Conservation (phyloP, 371 early-diverging fungal genomes). For the Mortierella sp. region DNA sequence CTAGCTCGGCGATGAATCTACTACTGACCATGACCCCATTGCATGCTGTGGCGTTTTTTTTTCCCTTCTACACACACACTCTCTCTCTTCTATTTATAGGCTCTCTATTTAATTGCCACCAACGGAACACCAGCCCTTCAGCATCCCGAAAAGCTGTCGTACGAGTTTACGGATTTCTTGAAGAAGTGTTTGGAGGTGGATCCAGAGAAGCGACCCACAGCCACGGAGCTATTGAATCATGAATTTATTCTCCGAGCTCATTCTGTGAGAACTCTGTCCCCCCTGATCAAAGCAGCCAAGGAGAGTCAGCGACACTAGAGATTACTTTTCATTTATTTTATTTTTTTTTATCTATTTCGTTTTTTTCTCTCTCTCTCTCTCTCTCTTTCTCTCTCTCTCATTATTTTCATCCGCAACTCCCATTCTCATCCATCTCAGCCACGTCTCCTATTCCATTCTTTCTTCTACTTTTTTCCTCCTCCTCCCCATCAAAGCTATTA, state of each 20-base stretch:
- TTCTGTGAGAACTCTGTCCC: conserved; percentile 81
- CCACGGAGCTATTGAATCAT: conserved; percentile 61
- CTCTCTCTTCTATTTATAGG: conserved; percentile 62
- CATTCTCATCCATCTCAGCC: no score
- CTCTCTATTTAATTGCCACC: conserved; percentile 89
- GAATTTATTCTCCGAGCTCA: conserved; percentile 88
- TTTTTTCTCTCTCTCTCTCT: no score
- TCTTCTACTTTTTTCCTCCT: no score
- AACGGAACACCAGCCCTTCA: conserved; percentile 88
- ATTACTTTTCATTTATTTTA: no score
- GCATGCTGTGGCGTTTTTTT: no score
- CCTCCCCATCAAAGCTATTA: no score
- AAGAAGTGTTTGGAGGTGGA: conserved; percentile 75
- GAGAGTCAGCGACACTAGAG: conserved; percentile 53
- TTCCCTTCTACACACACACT: conserved; percentile 60
- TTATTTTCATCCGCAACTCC: no score
- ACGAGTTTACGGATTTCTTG: conserved; percentile 78
- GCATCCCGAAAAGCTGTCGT: conserved; percentile 77
- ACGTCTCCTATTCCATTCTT: no score
- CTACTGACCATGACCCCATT: neutral
- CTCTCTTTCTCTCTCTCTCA: neutral
- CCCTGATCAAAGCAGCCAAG: conserved; percentile 84
- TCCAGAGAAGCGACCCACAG: conserved; percentile 54
- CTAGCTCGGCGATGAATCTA: neutral
- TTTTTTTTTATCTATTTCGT: no score